phyloP scores from a whole-genome alignment of 257 asterid species.

The Penstemon newberryi region DNA sequence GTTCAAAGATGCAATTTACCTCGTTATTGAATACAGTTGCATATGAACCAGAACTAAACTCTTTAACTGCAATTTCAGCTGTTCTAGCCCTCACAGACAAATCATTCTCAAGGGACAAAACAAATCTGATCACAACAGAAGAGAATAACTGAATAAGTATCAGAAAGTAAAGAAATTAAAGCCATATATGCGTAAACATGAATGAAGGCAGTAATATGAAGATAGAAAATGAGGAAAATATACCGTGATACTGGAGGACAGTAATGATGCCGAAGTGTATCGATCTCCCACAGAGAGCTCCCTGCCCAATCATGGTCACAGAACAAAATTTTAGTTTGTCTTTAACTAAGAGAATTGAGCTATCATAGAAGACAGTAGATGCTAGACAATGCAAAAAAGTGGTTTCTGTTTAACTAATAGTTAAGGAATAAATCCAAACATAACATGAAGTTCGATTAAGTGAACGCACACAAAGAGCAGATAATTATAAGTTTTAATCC shows the following conservation, averaged over 20 bases:
- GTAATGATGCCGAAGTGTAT: constrained; percentile 81
- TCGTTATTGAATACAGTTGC: constrained; percentile 75
- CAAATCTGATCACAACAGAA: constrained; percentile 52
- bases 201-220: background rate
- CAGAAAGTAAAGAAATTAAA: background rate
- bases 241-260: constrained; percentile 91
- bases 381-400: no score
- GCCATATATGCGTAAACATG: background rate
- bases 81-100: constrained; percentile 67
- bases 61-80: constrained; percentile 76
- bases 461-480: no score
- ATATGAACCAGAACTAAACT: constrained; percentile 84
- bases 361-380: no score
- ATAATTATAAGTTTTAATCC: no score
- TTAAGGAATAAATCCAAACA: no score
- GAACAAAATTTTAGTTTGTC: constrained; percentile 11
- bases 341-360: constrained; percentile 6
- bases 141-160: constrained; percentile 17
- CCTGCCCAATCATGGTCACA: constrained; percentile 48
- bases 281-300: constrained; percentile 95
- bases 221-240: background rate
- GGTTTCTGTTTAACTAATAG: no score
- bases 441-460: no score
- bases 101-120: constrained; percentile 75
- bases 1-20: constrained; percentile 41